These are phyloP conservation scores for Pseudogymnoascus sp. DNA, from an alignment of 2,329 filamentous ascomycete species.

Conservation along the genomic window DNA sequence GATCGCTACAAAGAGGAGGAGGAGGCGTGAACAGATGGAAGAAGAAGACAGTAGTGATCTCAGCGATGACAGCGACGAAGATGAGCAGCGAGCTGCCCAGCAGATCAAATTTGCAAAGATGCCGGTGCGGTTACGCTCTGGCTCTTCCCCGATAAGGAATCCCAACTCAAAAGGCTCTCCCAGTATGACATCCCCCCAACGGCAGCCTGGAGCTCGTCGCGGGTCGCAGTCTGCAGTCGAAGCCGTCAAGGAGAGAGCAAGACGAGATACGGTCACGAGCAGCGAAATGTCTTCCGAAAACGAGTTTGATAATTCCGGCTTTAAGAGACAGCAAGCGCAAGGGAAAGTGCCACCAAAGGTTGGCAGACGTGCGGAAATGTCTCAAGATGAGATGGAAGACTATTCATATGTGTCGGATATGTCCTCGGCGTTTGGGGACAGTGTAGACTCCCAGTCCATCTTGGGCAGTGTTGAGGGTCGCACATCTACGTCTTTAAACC, in stretches of 20 bases:
- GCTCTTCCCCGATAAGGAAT: slow-evolving; percentile 75
- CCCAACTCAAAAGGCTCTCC: slow-evolving; percentile 51
- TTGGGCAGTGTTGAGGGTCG: slow-evolving; percentile 56
- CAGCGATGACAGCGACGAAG: slow-evolving; percentile 75
- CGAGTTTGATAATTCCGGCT: slow-evolving; percentile 60
- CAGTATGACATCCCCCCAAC: slow-evolving; percentile 67
- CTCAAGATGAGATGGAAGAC: slow-evolving; percentile 48
- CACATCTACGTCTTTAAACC: slow-evolving; percentile 43
- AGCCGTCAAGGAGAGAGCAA: slow-evolving; percentile 57
- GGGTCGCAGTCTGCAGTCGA: slow-evolving; percentile 66
- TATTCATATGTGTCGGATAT: slow-evolving; percentile 54
- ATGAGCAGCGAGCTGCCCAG: slow-evolving; percentile 64
- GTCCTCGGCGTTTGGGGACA: slow-evolving; percentile 56
- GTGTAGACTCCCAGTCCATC: slow-evolving; percentile 63
- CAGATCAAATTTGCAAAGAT: slow-evolving; percentile 96
- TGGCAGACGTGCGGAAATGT: slow-evolving; percentile 43
- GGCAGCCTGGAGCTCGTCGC: slow-evolving; percentile 40
- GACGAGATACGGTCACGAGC: slow-evolving; percentile 70
- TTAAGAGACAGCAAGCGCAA: slow-evolving; percentile 54
- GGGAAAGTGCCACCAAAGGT: slow-evolving; percentile 48
- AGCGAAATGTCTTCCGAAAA: slow-evolving; percentile 79
- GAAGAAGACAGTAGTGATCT: slow-evolving; percentile 81
- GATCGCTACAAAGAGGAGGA: slow-evolving; percentile 56
- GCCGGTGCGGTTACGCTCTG: slow-evolving; percentile 77
- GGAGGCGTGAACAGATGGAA: slow-evolving; percentile 59